Base-by-base conservation (phyloP, 441 rosid genomes). In the Viola pubescens region DNA sequence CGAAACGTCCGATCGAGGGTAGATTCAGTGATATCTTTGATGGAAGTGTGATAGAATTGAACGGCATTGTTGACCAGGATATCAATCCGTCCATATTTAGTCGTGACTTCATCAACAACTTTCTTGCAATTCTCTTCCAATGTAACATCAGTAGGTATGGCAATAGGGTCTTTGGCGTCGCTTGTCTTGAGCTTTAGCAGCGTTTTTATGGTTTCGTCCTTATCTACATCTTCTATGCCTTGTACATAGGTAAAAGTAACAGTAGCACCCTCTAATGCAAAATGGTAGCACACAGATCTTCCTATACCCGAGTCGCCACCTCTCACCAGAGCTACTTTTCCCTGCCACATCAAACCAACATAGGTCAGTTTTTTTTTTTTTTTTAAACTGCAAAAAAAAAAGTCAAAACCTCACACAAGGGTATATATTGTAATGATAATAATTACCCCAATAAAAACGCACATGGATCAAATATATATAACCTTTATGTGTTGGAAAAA, bases 271-370 rank as follows among this genome's bases (percentile, higher is more conserved):
- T 86, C 90, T 34, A 62, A 59, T 2, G 74, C 73, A 40, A 75
- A 85, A 59, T 61, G 64, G 65, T 74, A 68, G 64, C 76, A 68
- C 48, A 83, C 85, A 0, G 88, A 82, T 70, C 81, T 58, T 42
- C 95, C 88, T 40, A 85, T 85, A 9, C 88, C 88, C 0, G 88
- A 88, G 64, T 88, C 87, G 8, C 88, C 90, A 10, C 85, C 90
- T 1, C 84, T 87, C 60, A 85, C 77, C 10, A 85, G 66, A 4
- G 88, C 84, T 48, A 88, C 84, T 75, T 64, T 83, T 45, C 84
- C 92, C 85, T 79, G 69, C 54, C 8, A 13, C 37, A 0, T 1
- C 8, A 3, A 5, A 26, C 9, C 11, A 54, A n/a, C 1, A 13
- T 52, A 7, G 7, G 45, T 4, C 45, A 4, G 5, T 42, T 4